These are phyloP conservation scores for Colletotrichum noveboracense DNA, from an alignment of 2,329 filamentous ascomycete species.

Conservation along the genomic window DNA sequence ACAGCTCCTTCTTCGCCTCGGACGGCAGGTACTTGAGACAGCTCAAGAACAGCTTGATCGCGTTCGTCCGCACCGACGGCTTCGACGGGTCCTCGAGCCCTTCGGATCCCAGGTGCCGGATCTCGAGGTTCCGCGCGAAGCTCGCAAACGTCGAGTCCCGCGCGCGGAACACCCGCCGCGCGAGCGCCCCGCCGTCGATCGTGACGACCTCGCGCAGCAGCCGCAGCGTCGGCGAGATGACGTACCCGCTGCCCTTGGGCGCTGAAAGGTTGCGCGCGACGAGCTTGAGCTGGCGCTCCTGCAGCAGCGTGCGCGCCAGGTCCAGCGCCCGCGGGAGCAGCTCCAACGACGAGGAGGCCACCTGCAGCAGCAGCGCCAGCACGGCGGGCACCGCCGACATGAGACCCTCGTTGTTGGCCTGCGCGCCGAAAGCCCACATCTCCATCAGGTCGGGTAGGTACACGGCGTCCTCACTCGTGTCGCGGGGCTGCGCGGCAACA, in stretches of 20 bases:
- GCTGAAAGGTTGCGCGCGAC: slow-evolving; percentile 80
- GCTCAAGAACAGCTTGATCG: slow-evolving; percentile 80
- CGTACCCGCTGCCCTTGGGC: slow-evolving; percentile 81
- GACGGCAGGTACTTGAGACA: slow-evolving; percentile 80
- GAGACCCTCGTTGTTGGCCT: slow-evolving; percentile 80
- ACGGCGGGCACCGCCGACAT: slow-evolving; percentile 82
- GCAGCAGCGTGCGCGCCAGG: slow-evolving; percentile 81
- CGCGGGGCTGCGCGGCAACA: slow-evolving; percentile 55
- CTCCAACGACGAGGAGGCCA: slow-evolving; percentile 75
- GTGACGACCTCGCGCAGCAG: slow-evolving; percentile 84
- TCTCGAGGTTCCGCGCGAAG: slow-evolving; percentile 79
- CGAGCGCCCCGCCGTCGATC: slow-evolving; percentile 84
- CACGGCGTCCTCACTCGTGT: slow-evolving; percentile 52
- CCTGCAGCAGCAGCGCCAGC: slow-evolving; percentile 80
- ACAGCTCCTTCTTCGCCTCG: slow-evolving; percentile 79
- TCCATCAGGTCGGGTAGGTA: slow-evolving; percentile 84
- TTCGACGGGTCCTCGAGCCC: slow-evolving; percentile 67
- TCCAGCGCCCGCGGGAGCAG: slow-evolving; percentile 77
- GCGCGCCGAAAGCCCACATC: slow-evolving; percentile 83
- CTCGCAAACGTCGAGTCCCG: slow-evolving; percentile 81
- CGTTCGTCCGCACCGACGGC: slow-evolving; percentile 83
- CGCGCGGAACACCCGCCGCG: slow-evolving; percentile 77
- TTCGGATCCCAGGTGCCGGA: slow-evolving; percentile 62
- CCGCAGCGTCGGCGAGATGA: slow-evolving; percentile 88
- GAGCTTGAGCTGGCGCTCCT: slow-evolving; percentile 80